Evolutionary conservation across 257 asterid genomes (phyloP), one percentile per base, ranked within the genome.

Genomic region (Nyctanthes arbortristis): DNA sequence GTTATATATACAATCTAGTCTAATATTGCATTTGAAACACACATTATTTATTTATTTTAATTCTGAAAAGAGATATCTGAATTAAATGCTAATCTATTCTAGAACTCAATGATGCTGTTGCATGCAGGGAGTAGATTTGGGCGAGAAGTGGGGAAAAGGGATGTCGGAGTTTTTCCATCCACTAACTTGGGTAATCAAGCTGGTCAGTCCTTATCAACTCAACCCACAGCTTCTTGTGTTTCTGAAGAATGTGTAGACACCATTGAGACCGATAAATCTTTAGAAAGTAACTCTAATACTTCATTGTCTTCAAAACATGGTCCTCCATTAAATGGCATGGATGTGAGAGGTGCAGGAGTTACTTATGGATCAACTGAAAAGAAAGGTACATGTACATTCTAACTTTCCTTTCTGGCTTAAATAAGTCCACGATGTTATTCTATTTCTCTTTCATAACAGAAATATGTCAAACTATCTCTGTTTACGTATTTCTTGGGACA

Each of bases 71-170:
- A 54, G 24, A 22, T 24, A 2, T 58, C 72, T 68, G 34, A 11
- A 27, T 60, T 74, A 5, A 37, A 3, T 52, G 5, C 7, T 66
- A 1, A 5, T 52, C 55, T 57, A 16, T 71, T 63, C 29, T 64
- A 68, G 39, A 31, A 61, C 67, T 73, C 73, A 60, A 63, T 57
- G 67, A 54, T 67, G 59, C 34, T 68, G 71, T 39, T 47, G 36
- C 69, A 20, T 72, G 86, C 83, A 85, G 91, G 81, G 66, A 74
- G 40, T 65, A 66, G 54, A 63, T 13, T 4, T 58, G 74, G 64
- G 20, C 57, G 45, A 55, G 70, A 66, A 64, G 68, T 24, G 61
- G 73, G 20, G 63, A 36, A 61, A 65, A 43, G 36, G 31, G 68
- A 67, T 67, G 29, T 30, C 59, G 69, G 65, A 65, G 67, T 28